Evolutionary conservation across 2,329 filamentous ascomycete species (phyloP).

Genomic region (Alternaria angustiovoidea): DNA sequence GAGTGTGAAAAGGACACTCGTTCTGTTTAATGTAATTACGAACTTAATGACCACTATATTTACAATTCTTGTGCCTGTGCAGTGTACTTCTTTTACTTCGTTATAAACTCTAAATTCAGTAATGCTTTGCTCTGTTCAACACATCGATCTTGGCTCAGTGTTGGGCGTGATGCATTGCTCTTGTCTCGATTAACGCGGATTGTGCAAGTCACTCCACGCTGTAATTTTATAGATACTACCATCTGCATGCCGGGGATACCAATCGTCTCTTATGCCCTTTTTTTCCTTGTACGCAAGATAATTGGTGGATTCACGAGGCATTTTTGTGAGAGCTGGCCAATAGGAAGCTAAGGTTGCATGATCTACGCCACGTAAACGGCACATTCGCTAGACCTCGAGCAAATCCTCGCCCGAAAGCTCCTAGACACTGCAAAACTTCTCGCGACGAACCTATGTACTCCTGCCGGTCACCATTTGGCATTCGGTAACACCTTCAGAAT

Average conservation of each 20-base stretch:
- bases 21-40: slow-evolving; percentile 15
- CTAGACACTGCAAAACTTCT: background rate
- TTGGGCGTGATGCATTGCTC: too few species aligned
- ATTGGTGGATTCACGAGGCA: background rate
- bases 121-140: background rate
- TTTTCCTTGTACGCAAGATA: background rate
- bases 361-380: background rate
- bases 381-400: background rate
- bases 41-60: background rate
- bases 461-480: background rate
- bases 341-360: background rate
- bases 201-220: too few species aligned
- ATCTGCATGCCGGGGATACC: too few species aligned
- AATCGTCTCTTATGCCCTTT: too few species aligned
- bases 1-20: background rate
- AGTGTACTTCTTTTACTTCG: background rate
- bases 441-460: background rate
- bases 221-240: too few species aligned
- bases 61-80: background rate
- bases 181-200: too few species aligned
- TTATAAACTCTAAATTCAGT: rapidly evolving
- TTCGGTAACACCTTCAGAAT: background rate
- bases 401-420: background rate
- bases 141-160: too few species aligned
- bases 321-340: background rate